phyloP scores from a whole-genome alignment of 108 stramenopile species.

The Poteriospumella lacustris region DNA sequence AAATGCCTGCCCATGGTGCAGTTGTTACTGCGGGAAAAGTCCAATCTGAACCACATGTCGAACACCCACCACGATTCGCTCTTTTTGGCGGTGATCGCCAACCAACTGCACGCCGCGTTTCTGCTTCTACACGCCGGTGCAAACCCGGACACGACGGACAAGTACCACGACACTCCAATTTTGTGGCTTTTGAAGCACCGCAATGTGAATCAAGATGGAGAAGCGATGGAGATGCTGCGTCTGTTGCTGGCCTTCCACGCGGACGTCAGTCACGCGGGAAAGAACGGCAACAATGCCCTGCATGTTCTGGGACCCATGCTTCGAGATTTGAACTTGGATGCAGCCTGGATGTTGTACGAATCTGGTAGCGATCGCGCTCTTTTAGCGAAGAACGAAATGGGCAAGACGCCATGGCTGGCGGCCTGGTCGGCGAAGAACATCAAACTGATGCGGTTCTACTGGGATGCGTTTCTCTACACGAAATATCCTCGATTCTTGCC shows the following conservation, averaged over 20 bases:
- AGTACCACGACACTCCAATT: background rate
- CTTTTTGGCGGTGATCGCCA: background rate
- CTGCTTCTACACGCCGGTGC: background rate
- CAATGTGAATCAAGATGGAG: background rate
- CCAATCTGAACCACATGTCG: background rate
- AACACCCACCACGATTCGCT: background rate
- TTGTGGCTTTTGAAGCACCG: background rate
- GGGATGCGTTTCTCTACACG: no score
- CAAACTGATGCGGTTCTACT: no score
- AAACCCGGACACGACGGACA: background rate
- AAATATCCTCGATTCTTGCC: background rate
- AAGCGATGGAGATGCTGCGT: background rate
- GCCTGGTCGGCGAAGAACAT: no score
- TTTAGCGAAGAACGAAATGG: no score
- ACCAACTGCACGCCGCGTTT: background rate
- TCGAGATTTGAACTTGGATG: background rate
- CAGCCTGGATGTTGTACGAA: no score
- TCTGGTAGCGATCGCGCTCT: no score
- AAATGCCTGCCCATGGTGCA: background rate
- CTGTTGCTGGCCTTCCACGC: background rate
- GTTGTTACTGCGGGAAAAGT: background rate
- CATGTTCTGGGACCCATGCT: background rate
- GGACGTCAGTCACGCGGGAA: background rate
- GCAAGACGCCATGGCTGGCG: no score
- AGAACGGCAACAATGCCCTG: background rate